Evolutionary conservation across 1,139 yeast species (phyloP).

Genomic region (Taiozyma sp.): DNA sequence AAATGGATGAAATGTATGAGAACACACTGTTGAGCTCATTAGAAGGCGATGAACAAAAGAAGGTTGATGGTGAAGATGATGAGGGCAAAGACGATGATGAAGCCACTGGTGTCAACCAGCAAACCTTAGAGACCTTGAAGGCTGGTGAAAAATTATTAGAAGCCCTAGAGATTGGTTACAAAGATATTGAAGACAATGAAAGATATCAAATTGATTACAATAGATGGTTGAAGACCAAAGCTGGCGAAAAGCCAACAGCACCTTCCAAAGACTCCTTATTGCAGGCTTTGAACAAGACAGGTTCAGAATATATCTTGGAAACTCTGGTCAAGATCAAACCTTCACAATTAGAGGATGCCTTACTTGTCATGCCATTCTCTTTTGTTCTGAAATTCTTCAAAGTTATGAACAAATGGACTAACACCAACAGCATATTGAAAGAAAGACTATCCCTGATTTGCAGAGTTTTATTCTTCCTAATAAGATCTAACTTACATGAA

Average conservation of each 20-base stretch:
- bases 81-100: constrained; percentile 50
- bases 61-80: constrained; percentile 31
- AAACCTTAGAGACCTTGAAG: constrained; percentile 86
- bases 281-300: constrained; percentile 63
- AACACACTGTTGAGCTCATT: constrained; percentile 64
- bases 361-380: constrained; percentile 86
- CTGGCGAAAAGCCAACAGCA: constrained; percentile 43
- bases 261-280: constrained; percentile 71
- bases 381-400: constrained; percentile 66
- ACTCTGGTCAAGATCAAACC: constrained; percentile 67
- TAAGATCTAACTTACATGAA: constrained; percentile 75
- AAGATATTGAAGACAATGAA: constrained; percentile 59
- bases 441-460: constrained; percentile 60
- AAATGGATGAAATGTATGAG: constrained; percentile 89
- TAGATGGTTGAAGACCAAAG: constrained; percentile 36
- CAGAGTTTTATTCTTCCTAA: constrained; percentile 67
- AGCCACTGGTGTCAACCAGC: constrained; percentile 67
- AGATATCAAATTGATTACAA: constrained; percentile 37
- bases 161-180: constrained; percentile 79
- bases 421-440: constrained; percentile 38
- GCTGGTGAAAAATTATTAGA: constrained; percentile 94
- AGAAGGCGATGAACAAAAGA: constrained; percentile 50
- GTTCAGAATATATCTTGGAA: constrained; percentile 76
- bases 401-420: constrained; percentile 76
- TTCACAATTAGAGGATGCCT: constrained; percentile 87